Evolutionary conservation across 805 yeast genomes (phyloP).

Genomic region (Starmerella vitae): DNA sequence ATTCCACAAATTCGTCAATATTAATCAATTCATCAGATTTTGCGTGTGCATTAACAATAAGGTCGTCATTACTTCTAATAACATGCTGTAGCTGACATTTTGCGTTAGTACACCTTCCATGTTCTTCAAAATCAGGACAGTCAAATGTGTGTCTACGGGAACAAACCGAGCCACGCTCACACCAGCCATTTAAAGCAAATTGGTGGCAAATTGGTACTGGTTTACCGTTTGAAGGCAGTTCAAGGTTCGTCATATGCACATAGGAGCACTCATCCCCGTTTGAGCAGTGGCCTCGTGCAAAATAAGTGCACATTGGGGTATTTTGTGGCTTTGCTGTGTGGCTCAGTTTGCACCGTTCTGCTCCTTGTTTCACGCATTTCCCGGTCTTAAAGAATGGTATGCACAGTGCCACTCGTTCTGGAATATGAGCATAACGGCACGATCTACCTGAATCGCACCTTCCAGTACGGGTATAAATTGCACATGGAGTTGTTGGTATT

Average conservation of each 20-base stretch:
- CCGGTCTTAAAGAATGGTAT: constrained; percentile 33
- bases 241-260: constrained; percentile 35
- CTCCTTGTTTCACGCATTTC: constrained; percentile 33
- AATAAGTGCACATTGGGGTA: constrained; percentile 45
- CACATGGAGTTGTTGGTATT: constrained; percentile 19
- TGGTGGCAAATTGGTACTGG: constrained; percentile 40
- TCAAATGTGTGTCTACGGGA: constrained; percentile 42
- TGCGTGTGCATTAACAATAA: background rate
- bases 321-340: constrained; percentile 49
- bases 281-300: constrained; percentile 35
- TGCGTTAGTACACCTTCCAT: constrained; percentile 43
- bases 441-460: constrained; percentile 38
- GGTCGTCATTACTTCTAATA: background rate
- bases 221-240: constrained; percentile 21
- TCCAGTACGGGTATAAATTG: constrained; percentile 31
- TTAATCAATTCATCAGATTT: background rate
- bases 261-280: constrained; percentile 37
- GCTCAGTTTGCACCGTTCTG: constrained; percentile 35
- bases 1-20: background rate
- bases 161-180: constrained; percentile 48
- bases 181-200: constrained; percentile 57
- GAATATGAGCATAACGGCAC: constrained; percentile 45
- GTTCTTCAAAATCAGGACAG: constrained; percentile 60
- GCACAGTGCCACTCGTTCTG: constrained; percentile 42
- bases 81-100: constrained; percentile 42